Conservation (phyloP, 83 land plant species). For the Larix sibirica region DNA sequence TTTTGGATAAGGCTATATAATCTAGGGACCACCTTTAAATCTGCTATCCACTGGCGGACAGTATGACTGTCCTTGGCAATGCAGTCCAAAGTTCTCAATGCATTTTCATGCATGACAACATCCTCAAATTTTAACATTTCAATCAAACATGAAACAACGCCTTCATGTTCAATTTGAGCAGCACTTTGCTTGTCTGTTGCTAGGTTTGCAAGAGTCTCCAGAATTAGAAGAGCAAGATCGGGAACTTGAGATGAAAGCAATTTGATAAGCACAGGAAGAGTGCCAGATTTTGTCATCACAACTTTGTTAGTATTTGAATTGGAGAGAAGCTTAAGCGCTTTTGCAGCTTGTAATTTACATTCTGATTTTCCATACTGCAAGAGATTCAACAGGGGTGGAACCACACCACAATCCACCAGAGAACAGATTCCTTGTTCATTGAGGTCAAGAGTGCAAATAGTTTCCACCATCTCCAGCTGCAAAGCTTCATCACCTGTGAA, state of each 20-base stretch:
- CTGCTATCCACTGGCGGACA: constrained; percentile 21
- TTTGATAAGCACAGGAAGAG: constrained; percentile 24
- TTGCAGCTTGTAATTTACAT: constrained; percentile 23
- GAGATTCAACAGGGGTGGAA: constrained; percentile 22
- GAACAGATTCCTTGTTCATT: constrained; percentile 22
- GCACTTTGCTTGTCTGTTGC: constrained; percentile 24
- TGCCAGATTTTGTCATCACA: constrained; percentile 27
- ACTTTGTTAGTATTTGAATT: constrained; percentile 18
- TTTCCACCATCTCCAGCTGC: constrained; percentile 17
- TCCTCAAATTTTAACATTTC: constrained; percentile 22
- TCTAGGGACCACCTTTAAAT: constrained; percentile 9
- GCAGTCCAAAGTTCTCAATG: constrained; percentile 23
- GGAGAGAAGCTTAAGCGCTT: constrained; percentile 22
- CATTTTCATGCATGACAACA: constrained; percentile 13
- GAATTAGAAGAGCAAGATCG: constrained; percentile 1
- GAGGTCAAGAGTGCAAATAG: constrained; percentile 17
- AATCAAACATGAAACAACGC: constrained; percentile 20
- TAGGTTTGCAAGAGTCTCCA: constrained; percentile 26
- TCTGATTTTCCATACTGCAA: constrained; percentile 17
- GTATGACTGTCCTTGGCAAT: constrained; percentile 29
- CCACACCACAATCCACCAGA: constrained; percentile 28
- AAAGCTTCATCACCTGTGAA: constrained; percentile 23
- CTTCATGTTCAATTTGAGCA: constrained; percentile 25
- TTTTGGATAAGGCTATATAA: constrained; percentile 12
- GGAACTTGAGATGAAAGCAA: constrained; percentile 1